phyloP scores from a whole-genome alignment of 345 rosid species.

The Eucalyptus coolabah region DNA sequence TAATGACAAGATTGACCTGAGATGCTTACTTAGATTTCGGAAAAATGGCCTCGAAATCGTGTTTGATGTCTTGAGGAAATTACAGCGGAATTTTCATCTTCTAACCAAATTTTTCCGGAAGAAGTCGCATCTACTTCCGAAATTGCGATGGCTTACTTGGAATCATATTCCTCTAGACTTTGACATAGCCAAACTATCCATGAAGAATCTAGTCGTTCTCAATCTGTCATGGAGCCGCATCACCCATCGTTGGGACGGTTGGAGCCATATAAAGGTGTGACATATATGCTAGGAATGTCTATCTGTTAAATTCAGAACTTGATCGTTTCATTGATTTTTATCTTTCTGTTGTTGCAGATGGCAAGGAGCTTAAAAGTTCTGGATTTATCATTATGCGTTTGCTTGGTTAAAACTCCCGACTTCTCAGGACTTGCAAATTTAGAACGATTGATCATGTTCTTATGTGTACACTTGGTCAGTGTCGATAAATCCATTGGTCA shows the following conservation, averaged over 20 bases:
- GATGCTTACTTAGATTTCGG: no score
- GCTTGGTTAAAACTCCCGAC: background rate
- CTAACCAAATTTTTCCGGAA: background rate
- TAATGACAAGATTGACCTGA: no score
- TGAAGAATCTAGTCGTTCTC: background rate
- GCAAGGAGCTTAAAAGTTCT: background rate
- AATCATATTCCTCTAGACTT: accelerated
- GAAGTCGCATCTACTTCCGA: background rate
- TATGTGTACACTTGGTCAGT: accelerated
- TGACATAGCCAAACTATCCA: background rate
- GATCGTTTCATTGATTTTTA: background rate
- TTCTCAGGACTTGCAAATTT: background rate
- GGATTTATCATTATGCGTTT: no score
- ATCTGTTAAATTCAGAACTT: background rate
- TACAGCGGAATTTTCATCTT: no score
- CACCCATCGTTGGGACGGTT: background rate
- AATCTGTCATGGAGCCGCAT: accelerated
- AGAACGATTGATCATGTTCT: background rate
- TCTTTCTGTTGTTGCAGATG: background rate
- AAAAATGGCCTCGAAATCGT: no score
- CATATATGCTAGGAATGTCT: background rate
- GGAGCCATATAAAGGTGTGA: background rate
- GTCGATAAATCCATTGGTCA: background rate
- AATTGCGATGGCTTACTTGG: background rate
- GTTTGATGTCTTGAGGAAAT: no score